Evolutionary conservation across 169 alveolate genomes (phyloP), one percentile per base, ranked within the genome.

Genomic region (Eimeria brunetti): DNA sequence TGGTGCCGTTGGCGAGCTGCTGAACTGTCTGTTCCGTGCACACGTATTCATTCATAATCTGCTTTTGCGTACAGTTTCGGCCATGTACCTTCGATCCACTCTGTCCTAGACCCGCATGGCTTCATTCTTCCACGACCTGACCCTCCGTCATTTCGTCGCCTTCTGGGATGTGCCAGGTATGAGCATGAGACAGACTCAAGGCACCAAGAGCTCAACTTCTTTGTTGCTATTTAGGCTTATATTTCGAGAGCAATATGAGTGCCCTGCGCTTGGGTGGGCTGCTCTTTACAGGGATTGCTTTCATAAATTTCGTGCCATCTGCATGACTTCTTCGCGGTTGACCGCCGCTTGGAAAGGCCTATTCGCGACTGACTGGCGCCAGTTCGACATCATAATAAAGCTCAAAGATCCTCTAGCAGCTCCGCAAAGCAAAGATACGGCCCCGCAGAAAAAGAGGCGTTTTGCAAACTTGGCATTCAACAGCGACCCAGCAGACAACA

Each of bases 61-160:
- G 89, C n/a, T 46, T 67, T 14, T 14, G 67, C 94, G 7, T 33
- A 53, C 96, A 93, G 96, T 30, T 93, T 93, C 69, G 88, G 81
- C 2, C 93, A 62, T 33, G 46, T 64, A 53, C 96, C 96, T 49
- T 53, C 96, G 6, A 85, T 93, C 30, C 96, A 84, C 76, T 81
- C 89, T 76, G 71, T 84, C 38, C 58, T 93, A 71, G 96, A 93
- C 67, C 96, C 96, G 16, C 96, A 93, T 76, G 96, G 96, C 76
- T 81, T 93, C 81, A 81, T 93, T 69, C 58, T 93, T 8, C 96
- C 96, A 38, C 73, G 80, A 8, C 94, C 96, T 24, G 93, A 93
- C 49, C 76, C 96, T 51, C 73, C 94, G 22, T 49, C 89, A 14
- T 81, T 93, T 44, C 88, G 83, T 46, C 96, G 96, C 36, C 85